Evolutionary conservation across 768 basidiomycete species (phyloP), one percentile per base, ranked within the genome.

Genomic region (Agaricus blazei): DNA sequence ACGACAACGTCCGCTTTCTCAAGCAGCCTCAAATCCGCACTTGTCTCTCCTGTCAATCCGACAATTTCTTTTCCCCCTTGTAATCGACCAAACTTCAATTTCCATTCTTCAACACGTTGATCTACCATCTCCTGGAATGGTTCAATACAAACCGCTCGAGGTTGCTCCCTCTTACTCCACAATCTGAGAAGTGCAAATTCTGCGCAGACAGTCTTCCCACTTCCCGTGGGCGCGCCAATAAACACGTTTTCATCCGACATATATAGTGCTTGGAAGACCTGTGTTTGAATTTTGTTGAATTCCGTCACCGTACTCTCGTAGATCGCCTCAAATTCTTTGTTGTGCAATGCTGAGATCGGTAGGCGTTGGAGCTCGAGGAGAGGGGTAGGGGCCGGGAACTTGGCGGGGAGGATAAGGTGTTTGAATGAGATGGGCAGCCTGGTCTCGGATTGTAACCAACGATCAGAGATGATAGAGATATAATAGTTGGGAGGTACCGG

Each of bases 211-310:
- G 96, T 98, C 78, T 99, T 98, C 11, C 97, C 96, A 49, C 90
- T 93, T 24, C 97, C 96, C 0, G 97, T 94, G 0, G 97, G 96
- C 0, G 96, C 97, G 19, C 94, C 95, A 54, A 99, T 85, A 65
- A 98, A 95, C 41, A 96, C 88, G 63, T 96, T 98, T 65, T 98
- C 97, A 64, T 98, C 95, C 0, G 93, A 87, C 0, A 91, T 93
- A 68, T 98, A 99, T 0, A 99, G 77, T 0, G 96, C 95, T 63
- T 98, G 94, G 87, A 99, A 98, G 44, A 97, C 95, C 70, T 98
- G 97, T 0, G 93, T 98, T 67, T 98, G 97, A 58, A 98, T 98
- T 71, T 98, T 99, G 81, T 98, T 98, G 79, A 98, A 98, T 0
- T 83, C 85, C 58, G 84, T 78, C 60, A 98, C 85, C 0, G 83